phyloP scores from a whole-genome alignment of 1,139 yeast genomes.

The Sugiyamaella novakii region DNA sequence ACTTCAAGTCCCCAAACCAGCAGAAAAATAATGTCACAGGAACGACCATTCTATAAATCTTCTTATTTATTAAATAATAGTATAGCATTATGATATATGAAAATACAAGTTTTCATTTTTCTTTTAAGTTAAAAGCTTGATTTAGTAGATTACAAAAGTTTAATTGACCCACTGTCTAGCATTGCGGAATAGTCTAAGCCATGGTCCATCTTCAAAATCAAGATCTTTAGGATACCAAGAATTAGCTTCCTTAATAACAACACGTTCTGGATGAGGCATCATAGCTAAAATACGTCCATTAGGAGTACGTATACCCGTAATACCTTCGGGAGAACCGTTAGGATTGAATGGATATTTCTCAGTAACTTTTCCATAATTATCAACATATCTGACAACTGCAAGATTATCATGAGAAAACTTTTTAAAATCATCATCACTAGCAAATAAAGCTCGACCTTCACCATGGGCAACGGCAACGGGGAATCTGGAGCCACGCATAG shows the following conservation, averaged over 20 bases:
- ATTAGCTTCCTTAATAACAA: constrained; percentile 80
- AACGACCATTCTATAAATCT: neutral
- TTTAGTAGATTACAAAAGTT: neutral
- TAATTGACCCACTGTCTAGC: constrained; percentile 93
- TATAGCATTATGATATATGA: constrained; percentile 6
- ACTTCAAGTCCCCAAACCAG: too few species aligned
- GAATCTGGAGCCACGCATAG: constrained; percentile 87
- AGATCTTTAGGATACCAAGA: constrained; percentile 79
- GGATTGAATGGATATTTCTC: constrained; percentile 91
- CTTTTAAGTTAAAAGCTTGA: neutral
- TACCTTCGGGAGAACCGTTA: constrained; percentile 92
- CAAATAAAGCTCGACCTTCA: constrained; percentile 89
- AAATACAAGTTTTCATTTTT: constrained; percentile 3
- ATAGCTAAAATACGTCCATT: constrained; percentile 95
- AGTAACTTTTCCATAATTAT: constrained; percentile 85
- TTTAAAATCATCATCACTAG: constrained; percentile 47
- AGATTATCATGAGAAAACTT: constrained; percentile 52
- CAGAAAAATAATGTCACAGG: neutral
- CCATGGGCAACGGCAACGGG: constrained; percentile 99
- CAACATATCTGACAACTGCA: constrained; percentile 75
- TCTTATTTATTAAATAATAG: constrained; percentile 4
- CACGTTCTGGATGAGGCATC: constrained; percentile 99
- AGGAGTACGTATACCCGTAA: constrained; percentile 86
- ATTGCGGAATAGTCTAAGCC: constrained; percentile 91
- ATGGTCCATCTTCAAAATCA: constrained; percentile 62